A percentile compares a stretch with the other conserved stretches of the same genome.
phyloP scores from a whole-genome alignment of 306 rosid genomes.

The Crotalaria pallida region DNA sequence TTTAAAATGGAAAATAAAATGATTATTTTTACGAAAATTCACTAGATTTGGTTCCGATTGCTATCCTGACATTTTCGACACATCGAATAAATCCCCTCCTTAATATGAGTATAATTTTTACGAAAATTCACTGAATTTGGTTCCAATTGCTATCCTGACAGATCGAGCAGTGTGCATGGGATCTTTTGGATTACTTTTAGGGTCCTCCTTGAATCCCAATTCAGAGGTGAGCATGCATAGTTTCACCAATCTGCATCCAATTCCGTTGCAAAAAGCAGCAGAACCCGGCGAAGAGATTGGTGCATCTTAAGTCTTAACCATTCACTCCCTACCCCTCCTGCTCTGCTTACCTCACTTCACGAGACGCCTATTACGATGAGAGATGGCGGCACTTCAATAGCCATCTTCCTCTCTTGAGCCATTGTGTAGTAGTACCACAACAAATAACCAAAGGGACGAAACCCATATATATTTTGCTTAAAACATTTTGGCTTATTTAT shows the following conservation, averaged over 20 bases:
- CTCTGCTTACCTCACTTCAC: slow-evolving; percentile 23
- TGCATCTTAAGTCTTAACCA: slow-evolving; percentile 6
- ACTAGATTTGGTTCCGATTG: too few relatives aligned
- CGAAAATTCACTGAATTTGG: too few relatives aligned
- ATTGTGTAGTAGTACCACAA: neutral
- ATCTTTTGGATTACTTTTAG: neutral
- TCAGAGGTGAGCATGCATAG: slow-evolving; percentile 7
- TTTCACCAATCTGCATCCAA: slow-evolving; percentile 36
- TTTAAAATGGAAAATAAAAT: too few relatives aligned
- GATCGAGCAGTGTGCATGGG: neutral
- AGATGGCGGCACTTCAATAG: slow-evolving; percentile 30
- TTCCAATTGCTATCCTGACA: too few relatives aligned
- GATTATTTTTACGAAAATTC: too few relatives aligned
- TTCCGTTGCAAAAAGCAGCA: slow-evolving; percentile 16
- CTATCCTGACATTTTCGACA: too few relatives aligned
- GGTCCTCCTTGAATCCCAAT: neutral
- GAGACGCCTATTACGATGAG: slow-evolving; percentile 25
- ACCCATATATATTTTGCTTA: neutral
- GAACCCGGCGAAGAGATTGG: slow-evolving; percentile 29
- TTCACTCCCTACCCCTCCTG: neutral
- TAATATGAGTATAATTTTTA: too few relatives aligned
- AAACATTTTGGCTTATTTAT: too few relatives aligned
- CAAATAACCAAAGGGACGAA: neutral
- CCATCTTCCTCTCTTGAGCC: neutral
- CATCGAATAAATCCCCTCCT: too few relatives aligned